A percentile compares a stretch with the other conserved stretches of the same genome.
phyloP scores from a whole-genome alignment of 805 yeast genomes.

The Dipodascopsis uninucleata region DNA sequence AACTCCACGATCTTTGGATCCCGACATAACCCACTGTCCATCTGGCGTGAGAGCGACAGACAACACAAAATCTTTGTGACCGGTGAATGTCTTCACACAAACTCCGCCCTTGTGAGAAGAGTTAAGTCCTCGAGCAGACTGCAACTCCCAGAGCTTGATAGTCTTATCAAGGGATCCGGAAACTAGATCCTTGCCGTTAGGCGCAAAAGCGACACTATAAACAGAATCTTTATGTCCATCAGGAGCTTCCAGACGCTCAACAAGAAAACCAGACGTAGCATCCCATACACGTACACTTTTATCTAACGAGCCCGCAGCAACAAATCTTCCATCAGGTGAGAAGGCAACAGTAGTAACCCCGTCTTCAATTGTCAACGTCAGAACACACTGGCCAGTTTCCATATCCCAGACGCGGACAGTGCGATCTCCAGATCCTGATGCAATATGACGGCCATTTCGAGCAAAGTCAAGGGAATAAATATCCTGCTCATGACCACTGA shows the following conservation, averaged over 20 bases:
- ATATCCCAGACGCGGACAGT: constrained; percentile 97
- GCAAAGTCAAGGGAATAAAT: constrained; percentile 92
- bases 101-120: constrained; percentile 40
- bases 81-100: constrained; percentile 89
- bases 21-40: constrained; percentile 84
- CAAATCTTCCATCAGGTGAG: constrained; percentile 87
- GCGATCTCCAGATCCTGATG: constrained; percentile 94
- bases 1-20: constrained; percentile 95
- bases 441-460: constrained; percentile 89
- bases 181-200: constrained; percentile 86
- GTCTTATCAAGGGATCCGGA: constrained; percentile 95
- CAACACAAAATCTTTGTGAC: constrained; percentile 93
- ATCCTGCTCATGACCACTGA: constrained; percentile 93
- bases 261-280: constrained; percentile 83
- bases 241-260: constrained; percentile 88
- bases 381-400: constrained; percentile 79
- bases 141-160: constrained; percentile 91
- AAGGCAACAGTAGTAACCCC: constrained; percentile 98
- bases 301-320: constrained; percentile 96
- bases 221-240: constrained; percentile 97
- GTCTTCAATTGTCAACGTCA: constrained; percentile 88
- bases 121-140: constrained; percentile 43
- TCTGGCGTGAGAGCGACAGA: constrained; percentile 93
- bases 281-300: constrained; percentile 97
- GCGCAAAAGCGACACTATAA: constrained; percentile 88